Evolutionary conservation across 2,329 filamentous ascomycete genomes (phyloP), one percentile per base, ranked within the genome.

Genomic region (Didymella arachidicola): DNA sequence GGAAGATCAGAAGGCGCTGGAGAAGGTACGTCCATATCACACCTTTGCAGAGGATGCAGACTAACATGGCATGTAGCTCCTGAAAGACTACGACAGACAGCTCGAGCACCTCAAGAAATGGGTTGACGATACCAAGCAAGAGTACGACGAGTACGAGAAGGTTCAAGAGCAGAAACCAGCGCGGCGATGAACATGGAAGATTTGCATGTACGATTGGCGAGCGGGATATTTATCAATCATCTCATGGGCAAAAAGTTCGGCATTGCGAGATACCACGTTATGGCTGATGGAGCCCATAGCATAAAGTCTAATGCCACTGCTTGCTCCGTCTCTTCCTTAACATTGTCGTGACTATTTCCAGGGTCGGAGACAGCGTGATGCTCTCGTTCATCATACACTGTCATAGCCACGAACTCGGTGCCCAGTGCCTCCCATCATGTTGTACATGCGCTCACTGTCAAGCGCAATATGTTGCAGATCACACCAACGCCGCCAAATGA

Each of bases 41-140:
- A n/a, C n/a, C 11, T 12, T 18, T 11, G 22, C 16, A 16, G 22
- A 4, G 41, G 5, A 39, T 11, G 4, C 6, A 26, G 19, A 26
- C 45, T 44, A 46, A 48, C 19, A 44, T 8, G 2, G n/a, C 8
- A 19, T 2, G 16, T 51, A 92, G 89, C 89, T 94, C 45, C 78
- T 94, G 68, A 88, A 90, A 69, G 90, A 93, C 72, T 94, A 93
- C 75, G 89, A 93, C 74, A 90, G 88, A 74, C 91, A 94, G 79
- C 82, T 95, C 32, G 77, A 82, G 64, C 89, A 93, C 73, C 81
- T 96, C 62, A 90, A 88, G 77, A 89, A 88, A 71, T 86, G 88
- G 77, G 71, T 89, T 57, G 81, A 80, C 43, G 79, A 84, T 26
- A 81, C 87, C 53, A 82, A 82, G 71, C 83, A 83, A 65, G 86